Conservation (phyloP, 306 rosid genomes). For the Citrullus mucosospermus region DNA sequence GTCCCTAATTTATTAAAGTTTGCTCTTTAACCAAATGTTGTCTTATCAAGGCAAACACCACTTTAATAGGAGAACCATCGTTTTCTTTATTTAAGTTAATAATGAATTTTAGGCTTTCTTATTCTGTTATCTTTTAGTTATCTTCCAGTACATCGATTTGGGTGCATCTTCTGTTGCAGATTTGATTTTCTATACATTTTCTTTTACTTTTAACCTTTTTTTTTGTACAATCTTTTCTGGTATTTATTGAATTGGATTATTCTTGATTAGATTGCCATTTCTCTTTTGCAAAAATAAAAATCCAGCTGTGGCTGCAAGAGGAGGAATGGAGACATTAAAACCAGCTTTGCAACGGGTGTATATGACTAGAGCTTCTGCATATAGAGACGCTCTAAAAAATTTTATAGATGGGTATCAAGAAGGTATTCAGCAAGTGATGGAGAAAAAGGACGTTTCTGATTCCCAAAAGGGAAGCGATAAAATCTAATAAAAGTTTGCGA, state of each 20-base stretch:
- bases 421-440: constrained; percentile 61
- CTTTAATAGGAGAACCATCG: neutral
- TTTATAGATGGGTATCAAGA: constrained; percentile 78
- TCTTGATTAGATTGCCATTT: neutral
- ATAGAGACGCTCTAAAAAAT: constrained; percentile 77
- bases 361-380: constrained; percentile 87
- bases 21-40: neutral
- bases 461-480: constrained; percentile 27
- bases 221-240: neutral
- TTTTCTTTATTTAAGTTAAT: neutral
- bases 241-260: constrained; percentile 2
- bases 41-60: neutral
- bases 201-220: neutral
- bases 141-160: neutral
- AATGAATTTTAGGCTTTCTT: neutral
- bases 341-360: constrained; percentile 79
- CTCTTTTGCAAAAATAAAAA: constrained; percentile 14
- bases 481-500: constrained; percentile 29
- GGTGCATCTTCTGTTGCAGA: neutral
- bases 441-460: constrained; percentile 39
- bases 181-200: neutral
- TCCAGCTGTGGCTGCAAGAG: constrained; percentile 73
- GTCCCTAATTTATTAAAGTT: neutral
- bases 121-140: neutral
- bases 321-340: constrained; percentile 57